Base-by-base conservation (phyloP, 208 protist genomes). In the Naegleria fowleri region DNA sequence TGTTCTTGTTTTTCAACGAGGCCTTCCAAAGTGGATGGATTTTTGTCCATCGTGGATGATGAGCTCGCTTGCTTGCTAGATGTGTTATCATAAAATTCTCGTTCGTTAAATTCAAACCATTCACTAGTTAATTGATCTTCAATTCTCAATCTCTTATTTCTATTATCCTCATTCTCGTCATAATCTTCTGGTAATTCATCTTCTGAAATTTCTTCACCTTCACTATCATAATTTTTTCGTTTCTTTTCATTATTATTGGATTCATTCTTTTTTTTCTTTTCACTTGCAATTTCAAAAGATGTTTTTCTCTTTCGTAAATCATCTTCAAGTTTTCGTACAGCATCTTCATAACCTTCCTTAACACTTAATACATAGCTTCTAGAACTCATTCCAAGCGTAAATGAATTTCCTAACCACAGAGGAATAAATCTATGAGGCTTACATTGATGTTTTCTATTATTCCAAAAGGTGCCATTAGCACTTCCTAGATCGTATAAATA, bases 61-160 rank as follows among this genome's bases (percentile, higher is more conserved):
- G n/a, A 43, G 5, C 55, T 88, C 11, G 9, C 13, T 58, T 55
- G 5, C 9, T 9, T 52, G 5, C 9, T 88, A 38, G 22, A n/a
- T 38, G 84, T 58, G 38, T 25, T 4, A 88, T 88, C 41, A 55
- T 39, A 88, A 55, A 88, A 88, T 51, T 88, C 84, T n/a, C 41
- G 4, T n/a, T 88, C 84, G 38, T 88, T 43, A 55, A 88, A 88
- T 84, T 40, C 33, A 84, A 38, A 84, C 39, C 51, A 38, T 33
- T n/a, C 16, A 51, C 6, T 19, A 11, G 13, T 13, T 29, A 88
- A 22, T 55, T 88, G 41, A 33, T 88, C 84, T 55, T 88, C 84
- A 59, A 88, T 88, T 88, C 84, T 88, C 41, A 88, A 36, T 38
- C 84, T 51, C 41, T 88, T 88, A 19, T 88, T 51, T 13, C 41